phyloP scores from a whole-genome alignment of 2,329 filamentous ascomycete genomes.

The Sporothrix euskadiensis region DNA sequence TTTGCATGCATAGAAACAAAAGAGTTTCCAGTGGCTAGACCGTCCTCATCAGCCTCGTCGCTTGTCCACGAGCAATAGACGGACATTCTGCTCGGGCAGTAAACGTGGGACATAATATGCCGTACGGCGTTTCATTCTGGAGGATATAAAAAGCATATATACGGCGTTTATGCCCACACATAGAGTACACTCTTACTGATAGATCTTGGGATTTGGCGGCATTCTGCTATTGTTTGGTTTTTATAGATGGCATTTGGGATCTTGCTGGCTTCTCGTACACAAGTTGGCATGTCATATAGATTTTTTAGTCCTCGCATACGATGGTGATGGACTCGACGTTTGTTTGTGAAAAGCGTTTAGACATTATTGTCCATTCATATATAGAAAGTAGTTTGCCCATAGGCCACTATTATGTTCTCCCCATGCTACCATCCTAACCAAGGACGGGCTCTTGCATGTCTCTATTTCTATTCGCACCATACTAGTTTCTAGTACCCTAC shows the following conservation, averaged over 20 bases:
- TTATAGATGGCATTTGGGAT: neutral
- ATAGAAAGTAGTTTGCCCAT: neutral
- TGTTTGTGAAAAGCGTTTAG: neutral
- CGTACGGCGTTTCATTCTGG: neutral
- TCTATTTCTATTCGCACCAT: neutral
- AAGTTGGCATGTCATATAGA: neutral
- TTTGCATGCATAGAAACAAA: conserved; percentile 16
- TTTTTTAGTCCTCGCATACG: neutral
- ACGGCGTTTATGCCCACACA: neutral
- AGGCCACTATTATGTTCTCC: neutral
- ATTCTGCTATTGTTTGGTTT: neutral
- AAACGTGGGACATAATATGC: neutral
- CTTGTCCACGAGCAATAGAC: neutral
- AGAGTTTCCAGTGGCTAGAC: conserved; percentile 13
- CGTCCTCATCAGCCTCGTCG: neutral
- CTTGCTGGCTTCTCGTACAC: neutral
- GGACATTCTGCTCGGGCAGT: neutral
- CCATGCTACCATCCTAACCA: neutral
- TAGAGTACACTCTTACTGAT: neutral
- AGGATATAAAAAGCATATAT: neutral
- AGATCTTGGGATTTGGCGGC: neutral
- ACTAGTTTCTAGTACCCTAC: conserved; percentile 35
- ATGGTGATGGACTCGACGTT: neutral
- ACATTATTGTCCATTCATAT: neutral
- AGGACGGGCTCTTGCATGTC: neutral